Conservation (phyloP, 352 stramenopile species). For the Phytophthora brassicae region DNA sequence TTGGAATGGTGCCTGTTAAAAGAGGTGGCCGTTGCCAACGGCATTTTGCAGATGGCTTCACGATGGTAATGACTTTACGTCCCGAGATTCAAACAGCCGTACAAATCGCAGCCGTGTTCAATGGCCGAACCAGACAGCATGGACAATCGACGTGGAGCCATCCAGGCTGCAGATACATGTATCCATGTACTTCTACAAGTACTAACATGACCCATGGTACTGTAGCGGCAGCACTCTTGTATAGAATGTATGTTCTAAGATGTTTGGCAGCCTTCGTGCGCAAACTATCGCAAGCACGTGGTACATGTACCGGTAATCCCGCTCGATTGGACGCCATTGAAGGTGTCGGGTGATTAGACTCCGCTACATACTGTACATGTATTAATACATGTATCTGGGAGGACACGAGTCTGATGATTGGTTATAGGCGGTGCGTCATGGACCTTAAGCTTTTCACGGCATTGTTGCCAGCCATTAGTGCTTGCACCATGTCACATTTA, state of each 20-base stretch:
- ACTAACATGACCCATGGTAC: too few species aligned
- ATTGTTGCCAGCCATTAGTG: too few species aligned
- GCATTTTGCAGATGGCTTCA: not conserved
- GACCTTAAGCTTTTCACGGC: not conserved
- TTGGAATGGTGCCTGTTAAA: not conserved
- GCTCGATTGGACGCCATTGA: not conserved
- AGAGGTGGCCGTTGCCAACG: conserved; percentile 7
- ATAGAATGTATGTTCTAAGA: too few species aligned
- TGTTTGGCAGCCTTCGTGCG: too few species aligned
- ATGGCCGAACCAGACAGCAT: conserved; percentile 12
- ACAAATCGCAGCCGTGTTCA: conserved; percentile 15
- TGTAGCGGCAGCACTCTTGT: too few species aligned
- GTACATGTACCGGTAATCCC: not conserved
- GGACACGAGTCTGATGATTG: too few species aligned
- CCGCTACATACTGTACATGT: too few species aligned
- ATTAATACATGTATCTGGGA: too few species aligned
- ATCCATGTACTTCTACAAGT: too few species aligned
- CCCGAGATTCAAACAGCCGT: conserved; percentile 21
- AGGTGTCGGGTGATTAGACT: not conserved
- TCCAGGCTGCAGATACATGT: too few species aligned
- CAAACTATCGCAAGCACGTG: too few species aligned
- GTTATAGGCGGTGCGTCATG: not conserved
- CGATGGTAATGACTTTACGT: conserved; percentile 11
- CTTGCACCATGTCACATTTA: not conserved
- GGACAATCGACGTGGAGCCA: conserved; percentile 8